Percentiles rank a stretch among this genome's conserved stretches.
Conservation (phyloP, 345 rosid genomes). For the Gossypium turneri region DNA sequence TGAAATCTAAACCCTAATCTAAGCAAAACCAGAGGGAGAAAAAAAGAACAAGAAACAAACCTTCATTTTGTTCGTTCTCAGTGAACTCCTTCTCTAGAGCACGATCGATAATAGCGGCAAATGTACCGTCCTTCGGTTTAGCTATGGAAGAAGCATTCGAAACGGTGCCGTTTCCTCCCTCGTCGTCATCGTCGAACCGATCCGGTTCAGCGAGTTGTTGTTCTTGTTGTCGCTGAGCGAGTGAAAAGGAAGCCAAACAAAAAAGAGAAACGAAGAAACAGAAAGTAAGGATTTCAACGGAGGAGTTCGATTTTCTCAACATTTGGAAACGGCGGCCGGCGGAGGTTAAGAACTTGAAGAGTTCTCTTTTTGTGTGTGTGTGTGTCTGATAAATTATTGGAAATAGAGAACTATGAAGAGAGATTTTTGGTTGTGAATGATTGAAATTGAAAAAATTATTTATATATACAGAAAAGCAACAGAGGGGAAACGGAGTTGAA, state of each 20-base stretch:
- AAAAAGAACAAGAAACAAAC: constrained; percentile 23
- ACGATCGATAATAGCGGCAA: constrained; percentile 85
- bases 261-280: neutral
- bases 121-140: constrained; percentile 59
- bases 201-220: constrained; percentile 5
- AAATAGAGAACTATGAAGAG: neutral
- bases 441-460: neutral
- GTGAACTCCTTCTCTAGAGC: constrained; percentile 88
- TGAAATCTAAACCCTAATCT: constrained; percentile 27
- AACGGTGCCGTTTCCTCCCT: constrained; percentile 14
- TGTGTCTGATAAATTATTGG: neutral
- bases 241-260: constrained; percentile 7
- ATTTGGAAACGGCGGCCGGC: constrained; percentile 7
- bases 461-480: no score
- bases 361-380: neutral
- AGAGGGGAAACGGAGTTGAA: neutral
- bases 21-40: constrained; percentile 1
- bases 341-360: neutral
- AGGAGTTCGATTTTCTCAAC: neutral
- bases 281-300: neutral
- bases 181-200: constrained; percentile 4
- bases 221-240: constrained; percentile 6
- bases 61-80: constrained; percentile 78
- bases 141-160: constrained; percentile 37
- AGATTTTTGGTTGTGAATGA: neutral